These are phyloP conservation scores for Bombardia bombarda DNA, from an alignment of 495 filamentous ascomycete species.

Conservation along the genomic window DNA sequence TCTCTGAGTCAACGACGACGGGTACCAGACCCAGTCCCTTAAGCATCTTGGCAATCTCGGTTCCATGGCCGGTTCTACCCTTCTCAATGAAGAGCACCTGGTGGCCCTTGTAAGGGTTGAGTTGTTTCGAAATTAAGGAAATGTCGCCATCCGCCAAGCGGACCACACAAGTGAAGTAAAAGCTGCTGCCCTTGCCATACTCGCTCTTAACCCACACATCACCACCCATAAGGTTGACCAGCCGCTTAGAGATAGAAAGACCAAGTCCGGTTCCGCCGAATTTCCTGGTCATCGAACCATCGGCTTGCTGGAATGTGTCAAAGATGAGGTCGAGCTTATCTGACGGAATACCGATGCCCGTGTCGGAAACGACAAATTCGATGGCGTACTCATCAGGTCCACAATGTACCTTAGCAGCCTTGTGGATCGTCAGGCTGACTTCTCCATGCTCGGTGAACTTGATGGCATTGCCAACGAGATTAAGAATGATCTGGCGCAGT, in stretches of 20 bases:
- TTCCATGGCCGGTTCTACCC: conserved; percentile 68
- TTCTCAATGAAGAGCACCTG: conserved; percentile 96
- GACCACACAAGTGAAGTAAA: conserved; percentile 95
- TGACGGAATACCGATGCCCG: conserved; percentile 91
- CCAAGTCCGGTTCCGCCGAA: conserved; percentile 96
- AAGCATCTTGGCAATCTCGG: conserved; percentile 74
- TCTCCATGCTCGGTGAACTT: conserved; percentile 98
- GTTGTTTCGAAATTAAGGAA: conserved; percentile 69
- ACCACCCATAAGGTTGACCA: conserved; percentile 96
- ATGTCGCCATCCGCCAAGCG: conserved; percentile 80
- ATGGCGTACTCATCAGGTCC: conserved; percentile 78
- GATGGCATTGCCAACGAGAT: conserved; percentile 74
- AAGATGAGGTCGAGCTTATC: conserved; percentile 98
- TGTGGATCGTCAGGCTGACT: conserved; percentile 86
- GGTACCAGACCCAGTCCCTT: conserved; percentile 71
- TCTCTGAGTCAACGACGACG: conserved; percentile 68
- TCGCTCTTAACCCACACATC: conserved; percentile 94
- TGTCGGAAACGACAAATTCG: conserved; percentile 94
- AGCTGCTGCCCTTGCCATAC: conserved; percentile 88
- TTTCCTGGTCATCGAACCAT: conserved; percentile 93
- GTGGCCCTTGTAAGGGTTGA: conserved; percentile 84
- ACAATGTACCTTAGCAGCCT: conserved; percentile 52
- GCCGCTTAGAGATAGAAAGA: conserved; percentile 88
- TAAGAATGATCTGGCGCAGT: conserved; percentile 87
- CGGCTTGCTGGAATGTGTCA: conserved; percentile 98